Conservation (phyloP, 2,329 filamentous ascomycete species). For the Hypoxylon sp. region DNA sequence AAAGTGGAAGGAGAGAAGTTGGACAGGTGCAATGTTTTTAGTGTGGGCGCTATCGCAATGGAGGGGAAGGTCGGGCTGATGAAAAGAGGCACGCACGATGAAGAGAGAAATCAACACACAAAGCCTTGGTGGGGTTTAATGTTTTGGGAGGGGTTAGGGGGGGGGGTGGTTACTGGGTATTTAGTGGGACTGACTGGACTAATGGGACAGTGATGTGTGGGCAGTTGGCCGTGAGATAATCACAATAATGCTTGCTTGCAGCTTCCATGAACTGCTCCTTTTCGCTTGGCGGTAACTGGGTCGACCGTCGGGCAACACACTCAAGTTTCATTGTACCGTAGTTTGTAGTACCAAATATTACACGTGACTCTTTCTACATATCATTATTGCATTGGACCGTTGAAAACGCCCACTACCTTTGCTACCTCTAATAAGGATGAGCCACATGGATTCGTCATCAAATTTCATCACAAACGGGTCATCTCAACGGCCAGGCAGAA, state of each 20-base stretch:
- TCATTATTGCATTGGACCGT: background rate
- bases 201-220: slow-evolving; percentile 27
- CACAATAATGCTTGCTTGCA: slow-evolving; percentile 22
- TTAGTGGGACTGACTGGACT: slow-evolving; percentile 18
- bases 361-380: slow-evolving; percentile 34
- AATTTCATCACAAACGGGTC: slow-evolving; percentile 32
- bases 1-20: slow-evolving; percentile 43
- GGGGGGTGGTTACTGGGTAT: slow-evolving; percentile 15
- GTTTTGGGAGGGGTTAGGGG: slow-evolving; percentile 33
- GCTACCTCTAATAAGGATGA: slow-evolving; percentile 37
- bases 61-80: slow-evolving; percentile 52
- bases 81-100: slow-evolving; percentile 42
- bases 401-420: slow-evolving; percentile 3
- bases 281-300: slow-evolving; percentile 42
- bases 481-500: slow-evolving; percentile 35
- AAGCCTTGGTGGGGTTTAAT: slow-evolving; percentile 49
- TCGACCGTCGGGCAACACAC: slow-evolving; percentile 35
- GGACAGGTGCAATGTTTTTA: slow-evolving; percentile 50
- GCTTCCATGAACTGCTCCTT: slow-evolving; percentile 17
- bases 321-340: background rate
- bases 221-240: slow-evolving; percentile 39
- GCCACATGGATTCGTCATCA: slow-evolving; percentile 45
- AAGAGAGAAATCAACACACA: slow-evolving; percentile 45
- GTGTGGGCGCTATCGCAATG: slow-evolving; percentile 54
- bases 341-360: background rate